Evolutionary conservation across 345 rosid genomes (phyloP).

Genomic region (Pelargonium nanum): DNA sequence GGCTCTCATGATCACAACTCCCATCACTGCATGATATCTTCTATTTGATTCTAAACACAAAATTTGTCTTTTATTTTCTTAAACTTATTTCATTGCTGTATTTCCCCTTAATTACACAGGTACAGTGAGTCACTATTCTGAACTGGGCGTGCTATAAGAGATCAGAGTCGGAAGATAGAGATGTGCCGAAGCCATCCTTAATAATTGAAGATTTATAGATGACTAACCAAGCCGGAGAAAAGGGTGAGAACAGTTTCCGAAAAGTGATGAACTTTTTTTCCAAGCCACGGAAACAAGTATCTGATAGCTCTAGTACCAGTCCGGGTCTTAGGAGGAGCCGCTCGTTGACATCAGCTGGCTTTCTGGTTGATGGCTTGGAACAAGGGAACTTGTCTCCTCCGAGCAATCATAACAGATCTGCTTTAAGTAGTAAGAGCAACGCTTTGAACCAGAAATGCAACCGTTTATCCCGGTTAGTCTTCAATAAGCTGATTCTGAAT

Average conservation of each 20-base stretch:
- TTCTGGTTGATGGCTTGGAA: slow-evolving; percentile 39
- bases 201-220: slow-evolving; percentile 30
- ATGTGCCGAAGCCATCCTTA: slow-evolving; percentile 13
- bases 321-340: slow-evolving; percentile 70
- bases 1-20: too few species aligned
- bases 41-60: not conserved
- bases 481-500: slow-evolving; percentile 1
- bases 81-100: slow-evolving; percentile 9
- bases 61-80: slow-evolving; percentile 10
- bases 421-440: slow-evolving; percentile 19
- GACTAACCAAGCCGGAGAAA: slow-evolving; percentile 56
- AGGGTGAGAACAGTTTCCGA: slow-evolving; percentile 20
- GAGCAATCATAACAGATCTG: slow-evolving; percentile 33
- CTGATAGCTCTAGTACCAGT: slow-evolving; percentile 30
- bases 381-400: slow-evolving; percentile 24
- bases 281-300: slow-evolving; percentile 39
- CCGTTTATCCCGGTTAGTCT: slow-evolving; percentile 41
- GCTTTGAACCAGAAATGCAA: slow-evolving; percentile 22
- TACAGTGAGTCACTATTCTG: slow-evolving; percentile 19
- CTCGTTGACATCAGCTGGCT: slow-evolving; percentile 63
- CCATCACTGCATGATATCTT: not conserved
- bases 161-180: slow-evolving; percentile 10
- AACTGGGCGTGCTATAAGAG: slow-evolving; percentile 9
- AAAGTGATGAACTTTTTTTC: slow-evolving; percentile 30
- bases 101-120: slow-evolving; percentile 16